Evolutionary conservation across 2,329 filamentous ascomycete genomes (phyloP).

Genomic region (Alternaria sp.): DNA sequence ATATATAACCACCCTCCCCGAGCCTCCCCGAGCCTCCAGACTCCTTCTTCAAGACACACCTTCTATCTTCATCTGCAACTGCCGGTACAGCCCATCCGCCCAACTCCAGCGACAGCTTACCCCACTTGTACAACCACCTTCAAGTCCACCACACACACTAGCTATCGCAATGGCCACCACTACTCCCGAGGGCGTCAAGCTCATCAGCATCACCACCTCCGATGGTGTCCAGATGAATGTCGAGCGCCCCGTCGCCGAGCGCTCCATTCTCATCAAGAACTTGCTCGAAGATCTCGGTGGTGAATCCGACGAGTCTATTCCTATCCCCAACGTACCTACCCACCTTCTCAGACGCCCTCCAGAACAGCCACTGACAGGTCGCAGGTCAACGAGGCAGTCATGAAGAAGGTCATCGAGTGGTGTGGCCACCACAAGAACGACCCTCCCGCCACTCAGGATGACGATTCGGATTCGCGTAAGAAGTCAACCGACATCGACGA

Average conservation of each 20-base stretch:
- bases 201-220: constrained; percentile 56
- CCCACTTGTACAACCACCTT: constrained; percentile 25
- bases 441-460: constrained; percentile 80
- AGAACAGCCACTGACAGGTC: constrained; percentile 37
- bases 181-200: constrained; percentile 26
- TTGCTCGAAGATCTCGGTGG: constrained; percentile 91
- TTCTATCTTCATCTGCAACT: constrained; percentile 7
- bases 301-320: constrained; percentile 72
- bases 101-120: constrained; percentile 25
- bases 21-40: constrained; percentile 8
- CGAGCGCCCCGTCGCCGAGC: constrained; percentile 82
- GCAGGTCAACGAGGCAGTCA: constrained; percentile 85
- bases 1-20: constrained; percentile 25
- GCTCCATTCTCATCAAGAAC: constrained; percentile 96
- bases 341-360: neutral
- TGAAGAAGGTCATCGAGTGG: constrained; percentile 98
- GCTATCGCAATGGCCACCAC: constrained; percentile 36
- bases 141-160: constrained; percentile 9
- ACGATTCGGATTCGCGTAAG: constrained; percentile 92
- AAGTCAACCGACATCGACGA: constrained; percentile 99
- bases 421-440: constrained; percentile 94
- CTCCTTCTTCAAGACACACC: constrained; percentile 15
- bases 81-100: neutral
- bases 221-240: constrained; percentile 57
- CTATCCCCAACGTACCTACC: constrained; percentile 75